Percentiles rank a stretch among this genome's conserved stretches.
Evolutionary conservation across 1,284 basidiomycete genomes (phyloP).

Genomic region (Ustilago hordei): DNA sequence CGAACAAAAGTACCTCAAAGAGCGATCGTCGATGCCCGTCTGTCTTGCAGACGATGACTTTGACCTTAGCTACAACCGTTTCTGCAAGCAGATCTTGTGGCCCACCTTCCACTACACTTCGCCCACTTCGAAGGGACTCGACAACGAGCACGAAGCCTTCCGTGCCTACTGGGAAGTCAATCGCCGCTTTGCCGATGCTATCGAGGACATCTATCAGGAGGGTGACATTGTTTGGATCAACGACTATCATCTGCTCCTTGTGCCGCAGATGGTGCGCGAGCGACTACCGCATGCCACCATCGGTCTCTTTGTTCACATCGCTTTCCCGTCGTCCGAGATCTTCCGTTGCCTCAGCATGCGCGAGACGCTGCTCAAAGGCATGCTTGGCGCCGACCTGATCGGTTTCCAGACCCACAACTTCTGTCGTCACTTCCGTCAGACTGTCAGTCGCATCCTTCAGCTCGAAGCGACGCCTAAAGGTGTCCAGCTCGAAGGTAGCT

Average conservation of each 20-base stretch:
- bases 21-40: constrained; percentile 77
- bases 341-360: constrained; percentile 80
- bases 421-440: constrained; percentile 73
- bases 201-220: constrained; percentile 79
- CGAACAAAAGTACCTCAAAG: constrained; percentile 75
- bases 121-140: constrained; percentile 83
- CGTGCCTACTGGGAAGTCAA: constrained; percentile 85
- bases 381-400: constrained; percentile 80
- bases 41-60: constrained; percentile 78
- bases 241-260: constrained; percentile 81
- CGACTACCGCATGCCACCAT: constrained; percentile 78
- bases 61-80: constrained; percentile 82
- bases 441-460: constrained; percentile 82
- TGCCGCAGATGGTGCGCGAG: constrained; percentile 80
- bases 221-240: constrained; percentile 79
- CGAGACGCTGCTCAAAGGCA: constrained; percentile 75
- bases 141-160: constrained; percentile 80
- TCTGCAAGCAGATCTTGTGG: constrained; percentile 91
- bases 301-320: constrained; percentile 89
- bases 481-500: constrained; percentile 75
- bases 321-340: constrained; percentile 87
- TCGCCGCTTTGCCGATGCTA: constrained; percentile 82
- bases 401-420: constrained; percentile 86
- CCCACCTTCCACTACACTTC: constrained; percentile 87
- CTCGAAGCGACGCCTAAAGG: constrained; percentile 86